phyloP scores from a whole-genome alignment of 2,329 filamentous ascomycete species.

The Diplodia sapinea region DNA sequence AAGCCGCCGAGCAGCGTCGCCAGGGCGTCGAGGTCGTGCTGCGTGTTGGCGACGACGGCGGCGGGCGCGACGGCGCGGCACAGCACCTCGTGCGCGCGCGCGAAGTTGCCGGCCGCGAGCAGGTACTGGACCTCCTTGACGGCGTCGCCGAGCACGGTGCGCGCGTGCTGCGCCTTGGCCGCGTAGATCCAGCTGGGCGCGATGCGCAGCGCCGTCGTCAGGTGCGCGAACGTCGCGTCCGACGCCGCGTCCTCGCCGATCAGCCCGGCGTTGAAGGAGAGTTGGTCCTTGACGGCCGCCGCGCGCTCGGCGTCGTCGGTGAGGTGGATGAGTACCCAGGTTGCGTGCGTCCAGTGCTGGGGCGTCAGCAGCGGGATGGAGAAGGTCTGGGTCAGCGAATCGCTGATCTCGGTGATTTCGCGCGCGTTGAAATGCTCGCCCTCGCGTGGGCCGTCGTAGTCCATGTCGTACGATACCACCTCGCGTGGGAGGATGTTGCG shows the following conservation, averaged over 20 bases:
- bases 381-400: constrained; percentile 63
- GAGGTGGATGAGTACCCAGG: constrained; percentile 82
- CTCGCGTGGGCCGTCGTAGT: constrained; percentile 33
- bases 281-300: constrained; percentile 20
- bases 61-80: constrained; percentile 79
- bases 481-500: constrained; percentile 32
- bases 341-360: constrained; percentile 55
- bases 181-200: constrained; percentile 83
- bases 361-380: constrained; percentile 45
- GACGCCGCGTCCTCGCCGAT: constrained; percentile 28
- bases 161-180: constrained; percentile 82
- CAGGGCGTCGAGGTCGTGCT: constrained; percentile 76
- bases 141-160: constrained; percentile 72
- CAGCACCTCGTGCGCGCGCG: constrained; percentile 84
- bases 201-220: constrained; percentile 50
- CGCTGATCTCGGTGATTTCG: constrained; percentile 45
- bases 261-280: constrained; percentile 26
- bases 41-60: constrained; percentile 67
- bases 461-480: constrained; percentile 40
- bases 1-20: constrained; percentile 75
- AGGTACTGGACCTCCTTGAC: constrained; percentile 78
- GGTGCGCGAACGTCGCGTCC: constrained; percentile 18
- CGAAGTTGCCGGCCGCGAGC: constrained; percentile 74
- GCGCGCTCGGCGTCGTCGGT: constrained; percentile 65
- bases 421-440: constrained; percentile 32